Evolutionary conservation across 306 rosid genomes (phyloP).

Genomic region (Citrullus mucosospermus): DNA sequence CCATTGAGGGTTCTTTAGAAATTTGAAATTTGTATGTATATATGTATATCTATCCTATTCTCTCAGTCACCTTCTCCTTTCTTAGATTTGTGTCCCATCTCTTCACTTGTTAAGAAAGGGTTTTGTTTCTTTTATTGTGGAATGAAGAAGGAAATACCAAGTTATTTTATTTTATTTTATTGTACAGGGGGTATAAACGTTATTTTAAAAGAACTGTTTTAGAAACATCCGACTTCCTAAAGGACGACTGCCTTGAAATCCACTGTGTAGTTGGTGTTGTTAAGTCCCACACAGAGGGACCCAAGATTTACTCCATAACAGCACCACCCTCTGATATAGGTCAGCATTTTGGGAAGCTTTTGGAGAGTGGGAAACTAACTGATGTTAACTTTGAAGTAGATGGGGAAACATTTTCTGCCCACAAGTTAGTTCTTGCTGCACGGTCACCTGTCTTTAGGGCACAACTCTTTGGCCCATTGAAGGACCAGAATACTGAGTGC

Average conservation of each 20-base stretch:
- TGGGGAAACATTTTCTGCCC: slow-evolving; percentile 59
- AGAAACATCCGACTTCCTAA: slow-evolving; percentile 64
- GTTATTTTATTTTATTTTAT: not conserved
- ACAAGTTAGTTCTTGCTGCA: slow-evolving; percentile 79
- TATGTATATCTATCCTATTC: not conserved
- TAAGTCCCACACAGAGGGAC: slow-evolving; percentile 6
- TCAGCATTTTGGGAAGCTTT: slow-evolving; percentile 44
- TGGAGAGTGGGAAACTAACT: slow-evolving; percentile 55
- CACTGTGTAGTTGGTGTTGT: slow-evolving; percentile 91
- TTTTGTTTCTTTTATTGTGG: not conserved
- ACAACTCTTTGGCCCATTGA: slow-evolving; percentile 44
- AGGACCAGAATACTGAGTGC: slow-evolving; percentile 33
- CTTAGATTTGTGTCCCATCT: not conserved
- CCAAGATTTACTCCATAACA: slow-evolving; percentile 17
- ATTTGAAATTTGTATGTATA: no score
- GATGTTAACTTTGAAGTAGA: slow-evolving; percentile 69
- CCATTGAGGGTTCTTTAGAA: no score
- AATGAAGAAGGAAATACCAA: not conserved
- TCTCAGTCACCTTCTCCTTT: not conserved
- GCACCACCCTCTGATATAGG: slow-evolving; percentile 57
- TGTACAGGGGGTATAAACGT: slow-evolving; percentile 75
- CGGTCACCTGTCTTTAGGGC: slow-evolving; percentile 84
- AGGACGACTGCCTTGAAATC: slow-evolving; percentile 80
- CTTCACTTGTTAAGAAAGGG: not conserved
- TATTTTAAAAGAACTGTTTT: slow-evolving; percentile 50